Evolutionary conservation across 73 alveolate species (phyloP).

Genomic region (Urostyla sp.): DNA sequence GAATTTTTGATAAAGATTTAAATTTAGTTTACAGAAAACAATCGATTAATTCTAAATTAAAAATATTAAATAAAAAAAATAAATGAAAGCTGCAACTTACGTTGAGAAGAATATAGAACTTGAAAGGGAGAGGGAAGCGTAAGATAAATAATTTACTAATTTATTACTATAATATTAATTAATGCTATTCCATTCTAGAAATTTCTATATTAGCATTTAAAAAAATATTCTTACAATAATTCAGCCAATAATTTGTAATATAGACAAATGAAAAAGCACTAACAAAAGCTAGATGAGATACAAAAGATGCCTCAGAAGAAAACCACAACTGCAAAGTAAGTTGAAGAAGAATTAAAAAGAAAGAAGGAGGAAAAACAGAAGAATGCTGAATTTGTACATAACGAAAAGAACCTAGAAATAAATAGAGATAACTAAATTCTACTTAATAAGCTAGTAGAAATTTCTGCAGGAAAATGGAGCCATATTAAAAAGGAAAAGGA

Average conservation of each 20-base stretch:
- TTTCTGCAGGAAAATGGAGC: slow-evolving; percentile 67
- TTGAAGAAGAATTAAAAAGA: slow-evolving; percentile 29
- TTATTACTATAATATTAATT: no score
- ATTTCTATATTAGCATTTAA: no score
- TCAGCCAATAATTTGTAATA: background rate
- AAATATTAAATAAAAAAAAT: background rate
- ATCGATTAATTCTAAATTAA: no score
- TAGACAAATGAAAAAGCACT: slow-evolving; percentile 50
- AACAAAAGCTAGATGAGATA: slow-evolving; percentile 41
- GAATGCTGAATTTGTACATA: slow-evolving; percentile 53
- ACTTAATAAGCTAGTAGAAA: slow-evolving; percentile 56
- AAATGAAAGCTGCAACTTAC: slow-evolving; percentile 50
- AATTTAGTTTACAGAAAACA: no score
- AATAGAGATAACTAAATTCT: slow-evolving; percentile 58
- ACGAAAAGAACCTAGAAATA: slow-evolving; percentile 55
- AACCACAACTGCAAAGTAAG: background rate
- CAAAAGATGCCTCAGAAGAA: slow-evolving; percentile 11
- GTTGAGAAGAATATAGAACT: slow-evolving; percentile 11
- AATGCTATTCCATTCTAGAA: background rate
- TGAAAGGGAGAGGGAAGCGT: slow-evolving; percentile 16
- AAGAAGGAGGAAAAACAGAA: slow-evolving; percentile 27
- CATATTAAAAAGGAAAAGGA: slow-evolving; percentile 29
- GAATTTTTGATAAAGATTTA: no score
- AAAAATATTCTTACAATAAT: background rate
- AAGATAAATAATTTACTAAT: background rate